phyloP scores from a whole-genome alignment of 306 rosid genomes.

The Lathyrus oleraceus region DNA sequence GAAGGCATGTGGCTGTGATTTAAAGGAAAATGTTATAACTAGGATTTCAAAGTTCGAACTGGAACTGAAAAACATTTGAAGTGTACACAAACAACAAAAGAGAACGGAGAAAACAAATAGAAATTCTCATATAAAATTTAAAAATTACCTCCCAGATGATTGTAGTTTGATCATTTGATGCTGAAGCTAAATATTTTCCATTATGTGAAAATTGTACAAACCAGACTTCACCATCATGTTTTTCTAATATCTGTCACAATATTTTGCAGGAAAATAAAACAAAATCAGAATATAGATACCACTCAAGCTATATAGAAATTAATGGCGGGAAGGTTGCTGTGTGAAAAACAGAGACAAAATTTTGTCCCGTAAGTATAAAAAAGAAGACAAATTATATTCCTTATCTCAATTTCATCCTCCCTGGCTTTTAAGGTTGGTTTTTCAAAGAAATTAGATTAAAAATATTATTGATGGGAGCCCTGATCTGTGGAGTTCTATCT shows the following conservation, averaged over 20 bases:
- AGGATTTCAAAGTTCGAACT: slow-evolving; percentile 14
- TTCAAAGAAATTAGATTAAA: slow-evolving; percentile 20
- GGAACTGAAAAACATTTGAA: slow-evolving; percentile 20
- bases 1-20: slow-evolving; percentile 2
- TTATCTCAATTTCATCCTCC: slow-evolving; percentile 13
- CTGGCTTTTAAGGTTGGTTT: slow-evolving; percentile 9
- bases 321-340: neutral
- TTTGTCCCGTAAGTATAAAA: neutral
- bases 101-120: slow-evolving; percentile 16
- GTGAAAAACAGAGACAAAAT: slow-evolving; percentile 28
- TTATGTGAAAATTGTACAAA: slow-evolving; percentile 87
- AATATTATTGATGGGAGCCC: slow-evolving; percentile 27
- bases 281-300: slow-evolving; percentile 31
- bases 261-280: slow-evolving; percentile 24
- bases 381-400: neutral
- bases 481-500: slow-evolving; percentile 9
- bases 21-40: neutral
- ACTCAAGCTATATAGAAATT: slow-evolving; percentile 22
- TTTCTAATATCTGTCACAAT: slow-evolving; percentile 65
- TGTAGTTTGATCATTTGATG: slow-evolving; percentile 81
- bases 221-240: slow-evolving; percentile 90
- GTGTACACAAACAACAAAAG: neutral
- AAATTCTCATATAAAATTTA: slow-evolving; percentile 22
- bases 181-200: slow-evolving; percentile 90
- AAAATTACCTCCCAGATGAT: slow-evolving; percentile 93